Evolutionary conservation across 108 stramenopile genomes (phyloP).

Genomic region (Fragilariopsis cylindrus): DNA sequence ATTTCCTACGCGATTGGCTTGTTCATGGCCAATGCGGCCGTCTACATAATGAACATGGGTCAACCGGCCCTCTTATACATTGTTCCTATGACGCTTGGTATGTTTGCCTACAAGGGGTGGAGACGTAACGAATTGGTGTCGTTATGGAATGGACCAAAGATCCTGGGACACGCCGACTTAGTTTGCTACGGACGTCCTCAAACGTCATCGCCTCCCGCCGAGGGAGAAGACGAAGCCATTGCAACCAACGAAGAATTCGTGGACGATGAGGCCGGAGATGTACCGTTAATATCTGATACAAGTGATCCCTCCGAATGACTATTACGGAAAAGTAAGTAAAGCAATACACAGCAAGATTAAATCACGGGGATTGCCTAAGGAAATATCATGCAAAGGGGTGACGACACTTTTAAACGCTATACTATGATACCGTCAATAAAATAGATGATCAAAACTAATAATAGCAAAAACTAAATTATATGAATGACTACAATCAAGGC

Average conservation of each 20-base stretch:
- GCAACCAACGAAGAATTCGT: neutral
- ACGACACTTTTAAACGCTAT: too few relatives aligned
- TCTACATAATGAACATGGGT: conserved; percentile 81
- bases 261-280: neutral
- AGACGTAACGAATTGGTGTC: conserved; percentile 61
- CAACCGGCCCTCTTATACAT: conserved; percentile 93
- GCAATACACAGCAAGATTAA: neutral
- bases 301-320: neutral
- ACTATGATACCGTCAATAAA: neutral
- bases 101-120: conserved; percentile 61
- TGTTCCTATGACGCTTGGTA: conserved; percentile 89
- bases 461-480: neutral
- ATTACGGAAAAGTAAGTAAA: conserved; percentile 12
- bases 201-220: neutral
- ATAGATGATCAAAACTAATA: neutral
- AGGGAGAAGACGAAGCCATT: neutral
- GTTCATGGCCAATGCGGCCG: conserved; percentile 86
- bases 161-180: conserved; percentile 62
- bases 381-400: too few relatives aligned
- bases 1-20: conserved; percentile 88
- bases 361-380: neutral
- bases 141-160: conserved; percentile 76
- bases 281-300: neutral
- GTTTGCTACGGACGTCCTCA: conserved; percentile 2
- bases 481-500: too few relatives aligned